Evolutionary conservation across 345 rosid species (phyloP), one percentile per base, ranked within the genome.

Genomic region (Gossypium stocksii): DNA sequence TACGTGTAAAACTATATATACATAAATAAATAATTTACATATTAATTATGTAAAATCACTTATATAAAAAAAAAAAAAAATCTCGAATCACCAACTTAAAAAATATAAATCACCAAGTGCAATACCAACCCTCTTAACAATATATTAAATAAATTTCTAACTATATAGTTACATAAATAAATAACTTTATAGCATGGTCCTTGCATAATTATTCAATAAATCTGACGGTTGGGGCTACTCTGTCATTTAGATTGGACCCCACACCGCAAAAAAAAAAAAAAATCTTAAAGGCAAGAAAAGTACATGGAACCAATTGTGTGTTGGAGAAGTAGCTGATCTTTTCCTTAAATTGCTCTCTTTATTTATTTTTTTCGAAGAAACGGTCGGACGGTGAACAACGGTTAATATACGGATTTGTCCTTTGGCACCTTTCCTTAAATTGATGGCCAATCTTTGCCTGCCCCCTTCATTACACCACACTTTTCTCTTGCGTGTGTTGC

Each of bases 201-300:
- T 15, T 49, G 17, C 9, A 52, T 51, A 27, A 52, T 29, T 9
- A 19, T 38, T 70, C 73, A 72, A 46, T 14, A 53, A 71, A 76
- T 80, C 79, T 20, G 46, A 76, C 75, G 84, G 76, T 49, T 54
- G 77, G 77, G 79, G 56, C 13, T 19, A 45, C 16, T 3, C 23
- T 49, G 48, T 67, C 41, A 14, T 27, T 20, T 23, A 22, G 44
- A 49, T 14, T 8, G 71, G 54, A 68, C 57, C 49, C 57, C 53
- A 22, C 34, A 48, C 57, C 22, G 13, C 11, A 15, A 23, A 38
- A 17, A 66, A 12, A 6, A 60, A 25, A 27, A 6, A 60, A 59
- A 41, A 43, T 11, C 11, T 19, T 5, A 44, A 43, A 12, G 46
- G 22, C 19, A 19, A 11, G 52, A 65, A 43, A 65, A 10, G 52